A percentile compares a stretch with the other conserved stretches of the same genome.
Evolutionary conservation across 371 early-diverging fungal genomes (phyloP).

Genomic region (Mucor piriformis): DNA sequence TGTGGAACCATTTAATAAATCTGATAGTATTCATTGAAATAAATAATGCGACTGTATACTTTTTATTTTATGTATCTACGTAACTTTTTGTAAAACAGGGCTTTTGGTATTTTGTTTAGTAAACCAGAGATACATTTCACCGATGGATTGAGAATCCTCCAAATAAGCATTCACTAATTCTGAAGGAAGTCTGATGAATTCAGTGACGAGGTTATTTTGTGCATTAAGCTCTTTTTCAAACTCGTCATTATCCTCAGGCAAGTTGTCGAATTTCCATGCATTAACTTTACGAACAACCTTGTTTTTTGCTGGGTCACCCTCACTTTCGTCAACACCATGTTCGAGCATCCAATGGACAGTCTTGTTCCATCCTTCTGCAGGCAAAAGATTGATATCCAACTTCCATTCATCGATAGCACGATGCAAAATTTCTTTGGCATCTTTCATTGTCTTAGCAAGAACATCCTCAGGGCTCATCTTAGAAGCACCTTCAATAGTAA

Average conservation of each 20-base stretch:
- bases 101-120: conserved; percentile 28
- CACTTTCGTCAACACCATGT: conserved; percentile 31
- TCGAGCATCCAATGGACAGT: conserved; percentile 43
- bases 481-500: conserved; percentile 27
- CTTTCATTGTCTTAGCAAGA: conserved; percentile 24
- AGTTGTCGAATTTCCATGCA: conserved; percentile 50
- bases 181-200: conserved; percentile 39
- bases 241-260: conserved; percentile 40
- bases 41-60: no score
- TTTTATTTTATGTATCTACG: neutral
- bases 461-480: conserved; percentile 18
- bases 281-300: conserved; percentile 39
- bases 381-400: conserved; percentile 46
- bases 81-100: conserved; percentile 9
- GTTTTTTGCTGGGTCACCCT: conserved; percentile 23
- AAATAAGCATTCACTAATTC: conserved; percentile 38
- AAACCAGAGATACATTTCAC: conserved; percentile 56
- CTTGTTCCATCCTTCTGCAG: conserved; percentile 44
- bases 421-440: conserved; percentile 30
- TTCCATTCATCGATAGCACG: conserved; percentile 36
- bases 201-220: conserved; percentile 40
- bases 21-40: no score
- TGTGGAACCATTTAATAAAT: neutral
- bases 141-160: conserved; percentile 37
- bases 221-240: conserved; percentile 44